A percentile compares a stretch with the other conserved stretches of the same genome.
phyloP scores from a whole-genome alignment of 1,284 basidiomycete genomes.

The Trametes sp. region DNA sequence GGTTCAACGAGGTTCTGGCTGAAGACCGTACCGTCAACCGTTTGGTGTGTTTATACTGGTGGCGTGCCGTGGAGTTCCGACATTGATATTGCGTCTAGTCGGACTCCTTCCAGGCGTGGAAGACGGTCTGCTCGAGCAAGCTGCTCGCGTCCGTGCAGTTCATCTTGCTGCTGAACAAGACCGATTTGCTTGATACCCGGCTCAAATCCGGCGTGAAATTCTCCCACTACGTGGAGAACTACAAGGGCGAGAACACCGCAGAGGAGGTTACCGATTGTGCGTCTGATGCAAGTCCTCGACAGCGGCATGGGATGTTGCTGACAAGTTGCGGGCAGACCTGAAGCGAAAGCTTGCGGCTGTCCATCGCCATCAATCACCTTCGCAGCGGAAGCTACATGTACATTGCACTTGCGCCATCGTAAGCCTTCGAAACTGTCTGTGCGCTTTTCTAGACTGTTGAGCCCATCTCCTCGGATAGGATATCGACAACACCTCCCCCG shows the following conservation, averaged over 20 bases:
- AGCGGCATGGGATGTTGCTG: neutral
- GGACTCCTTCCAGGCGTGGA: conserved; percentile 69
- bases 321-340: conserved; percentile 46
- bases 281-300: conserved; percentile 28
- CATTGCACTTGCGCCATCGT: conserved; percentile 64
- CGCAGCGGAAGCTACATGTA: conserved; percentile 54
- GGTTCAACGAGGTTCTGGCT: conserved; percentile 67
- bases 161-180: conserved; percentile 70
- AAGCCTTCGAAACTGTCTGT: conserved; percentile 39
- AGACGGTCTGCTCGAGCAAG: conserved; percentile 63
- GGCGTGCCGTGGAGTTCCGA: too few relatives aligned
- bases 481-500: conserved; percentile 54
- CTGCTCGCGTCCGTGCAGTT: conserved; percentile 60
- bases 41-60: conserved; percentile 49
- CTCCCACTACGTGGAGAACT: conserved; percentile 61
- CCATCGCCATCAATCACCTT: conserved; percentile 54
- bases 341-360: conserved; percentile 56
- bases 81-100: conserved; percentile 47
- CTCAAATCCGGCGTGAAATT: conserved; percentile 60
- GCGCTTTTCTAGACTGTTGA: too few relatives aligned
- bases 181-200: conserved; percentile 63
- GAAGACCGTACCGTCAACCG: conserved; percentile 67
- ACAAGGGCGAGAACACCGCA: conserved; percentile 54
- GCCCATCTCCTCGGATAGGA: conserved; percentile 44
- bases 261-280: conserved; percentile 59